phyloP scores from a whole-genome alignment of 1,139 yeast genomes.

The Saccharomycopsis phalli region DNA sequence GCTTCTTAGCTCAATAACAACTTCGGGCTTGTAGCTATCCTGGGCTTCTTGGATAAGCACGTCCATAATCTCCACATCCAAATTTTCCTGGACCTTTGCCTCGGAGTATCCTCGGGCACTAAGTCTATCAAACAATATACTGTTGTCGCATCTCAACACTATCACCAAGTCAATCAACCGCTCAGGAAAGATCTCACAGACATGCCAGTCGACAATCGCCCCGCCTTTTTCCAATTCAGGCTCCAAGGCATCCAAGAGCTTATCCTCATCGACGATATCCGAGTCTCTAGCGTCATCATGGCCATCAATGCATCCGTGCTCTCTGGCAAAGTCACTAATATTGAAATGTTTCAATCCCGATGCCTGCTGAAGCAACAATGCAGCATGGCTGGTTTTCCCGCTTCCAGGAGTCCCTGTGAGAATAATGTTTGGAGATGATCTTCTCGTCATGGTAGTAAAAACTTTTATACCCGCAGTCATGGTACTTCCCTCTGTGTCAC shows the following conservation, averaged over 20 bases:
- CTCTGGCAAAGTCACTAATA: slow-evolving; percentile 77
- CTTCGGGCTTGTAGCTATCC: slow-evolving; percentile 68
- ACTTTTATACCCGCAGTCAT: no score
- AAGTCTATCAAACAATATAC: slow-evolving; percentile 65
- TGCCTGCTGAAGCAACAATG: slow-evolving; percentile 41
- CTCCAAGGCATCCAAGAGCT: slow-evolving; percentile 71
- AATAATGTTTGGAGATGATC: slow-evolving; percentile 67
- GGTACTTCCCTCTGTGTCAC: no score
- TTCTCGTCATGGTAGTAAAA: slow-evolving; percentile 25
- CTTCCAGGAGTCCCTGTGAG: slow-evolving; percentile 98
- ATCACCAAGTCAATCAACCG: slow-evolving; percentile 85
- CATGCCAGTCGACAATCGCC: slow-evolving; percentile 88
- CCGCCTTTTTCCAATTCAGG: slow-evolving; percentile 80
- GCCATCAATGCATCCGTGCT: slow-evolving; percentile 68
- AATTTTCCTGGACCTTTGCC: slow-evolving; percentile 76
- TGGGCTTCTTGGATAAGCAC: slow-evolving; percentile 80
- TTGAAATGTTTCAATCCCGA: slow-evolving; percentile 50
- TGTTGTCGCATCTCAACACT: slow-evolving; percentile 73
- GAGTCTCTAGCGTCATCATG: slow-evolving; percentile 81
- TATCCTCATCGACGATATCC: slow-evolving; percentile 87
- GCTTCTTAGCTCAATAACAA: slow-evolving; percentile 72
- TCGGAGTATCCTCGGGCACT: slow-evolving; percentile 67
- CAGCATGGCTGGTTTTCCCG: slow-evolving; percentile 86
- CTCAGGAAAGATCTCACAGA: slow-evolving; percentile 92
- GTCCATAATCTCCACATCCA: slow-evolving; percentile 97